phyloP scores from a whole-genome alignment of 2,329 filamentous ascomycete species.

The Penicillium sp. region DNA sequence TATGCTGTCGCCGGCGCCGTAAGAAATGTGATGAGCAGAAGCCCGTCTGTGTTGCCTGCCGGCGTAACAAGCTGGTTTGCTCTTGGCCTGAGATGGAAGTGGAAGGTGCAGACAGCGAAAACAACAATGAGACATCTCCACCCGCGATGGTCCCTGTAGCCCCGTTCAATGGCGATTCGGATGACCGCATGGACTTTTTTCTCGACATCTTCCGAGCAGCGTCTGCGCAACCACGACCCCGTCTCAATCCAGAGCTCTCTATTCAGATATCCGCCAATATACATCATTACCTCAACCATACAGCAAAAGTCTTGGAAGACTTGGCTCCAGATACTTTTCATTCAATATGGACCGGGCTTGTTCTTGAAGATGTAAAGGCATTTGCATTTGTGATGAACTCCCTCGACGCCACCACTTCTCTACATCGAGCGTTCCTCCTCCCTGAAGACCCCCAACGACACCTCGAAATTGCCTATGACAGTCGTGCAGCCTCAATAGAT shows the following conservation, averaged over 20 bases:
- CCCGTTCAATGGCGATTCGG: no score
- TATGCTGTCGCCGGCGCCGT: constrained; percentile 5
- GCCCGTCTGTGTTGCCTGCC: constrained; percentile 2
- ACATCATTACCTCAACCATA: constrained; percentile 4
- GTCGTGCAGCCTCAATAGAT: constrained; percentile 4
- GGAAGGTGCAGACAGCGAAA: not conserved
- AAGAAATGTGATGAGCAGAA: constrained; percentile 10
- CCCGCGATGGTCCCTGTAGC: no score
- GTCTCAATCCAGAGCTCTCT: not conserved
- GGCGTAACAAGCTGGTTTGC: constrained; percentile 1
- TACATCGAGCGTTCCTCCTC: not conserved
- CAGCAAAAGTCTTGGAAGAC: not conserved
- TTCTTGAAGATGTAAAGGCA: constrained; percentile 2
- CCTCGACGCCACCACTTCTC: not conserved
- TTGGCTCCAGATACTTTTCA: not conserved
- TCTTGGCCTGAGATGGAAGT: not conserved
- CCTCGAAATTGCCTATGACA: not conserved
- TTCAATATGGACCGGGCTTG: not conserved
- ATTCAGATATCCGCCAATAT: not conserved
- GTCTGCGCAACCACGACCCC: constrained; percentile 3
- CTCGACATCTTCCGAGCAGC: constrained; percentile 4
- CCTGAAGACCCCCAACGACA: not conserved
- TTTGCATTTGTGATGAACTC: constrained; percentile 7
- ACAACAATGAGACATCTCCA: not conserved
- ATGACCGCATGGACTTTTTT: not conserved